Percentiles rank a stretch among this genome's conserved stretches.
Conservation (phyloP, 176 grass and related monocot genomes). For the Triticum turgidum region DNA sequence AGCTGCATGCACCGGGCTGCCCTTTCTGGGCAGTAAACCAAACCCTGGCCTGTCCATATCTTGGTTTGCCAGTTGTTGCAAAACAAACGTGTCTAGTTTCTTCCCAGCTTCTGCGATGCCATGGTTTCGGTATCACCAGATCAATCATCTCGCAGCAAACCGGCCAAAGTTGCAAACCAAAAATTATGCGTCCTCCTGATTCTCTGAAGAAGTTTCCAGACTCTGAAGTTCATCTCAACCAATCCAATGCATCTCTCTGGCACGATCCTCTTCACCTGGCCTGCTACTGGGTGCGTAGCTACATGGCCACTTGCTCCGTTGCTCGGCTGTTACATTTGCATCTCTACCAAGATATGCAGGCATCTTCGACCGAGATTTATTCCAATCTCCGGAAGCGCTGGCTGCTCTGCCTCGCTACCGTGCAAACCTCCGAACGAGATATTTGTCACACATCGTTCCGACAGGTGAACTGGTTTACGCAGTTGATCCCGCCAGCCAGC, state of each 20-base stretch:
- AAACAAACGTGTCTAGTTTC: background rate
- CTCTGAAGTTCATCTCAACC: background rate
- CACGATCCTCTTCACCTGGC: background rate
- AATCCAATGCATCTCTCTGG: background rate
- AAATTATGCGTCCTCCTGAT: background rate
- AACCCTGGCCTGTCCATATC: background rate
- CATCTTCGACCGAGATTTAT: constrained; percentile 2
- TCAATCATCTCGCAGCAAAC: background rate
- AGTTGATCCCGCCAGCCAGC: too few species aligned
- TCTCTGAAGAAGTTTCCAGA: background rate
- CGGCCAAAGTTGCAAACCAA: too few species aligned
- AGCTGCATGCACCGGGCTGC: too few species aligned
- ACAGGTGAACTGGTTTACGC: constrained; percentile 9
- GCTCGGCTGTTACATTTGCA: background rate
- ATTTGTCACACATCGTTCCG: background rate
- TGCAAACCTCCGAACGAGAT: background rate
- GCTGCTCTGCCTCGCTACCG: background rate
- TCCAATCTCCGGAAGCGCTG: background rate
- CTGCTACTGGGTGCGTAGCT: background rate
- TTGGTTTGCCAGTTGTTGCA: background rate
- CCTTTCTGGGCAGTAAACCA: background rate
- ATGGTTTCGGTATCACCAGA: background rate
- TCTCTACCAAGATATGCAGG: background rate
- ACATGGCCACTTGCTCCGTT: constrained; percentile 26
- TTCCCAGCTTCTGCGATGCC: background rate